phyloP scores from a whole-genome alignment of 768 basidiomycete genomes.

The Cubamyces lactineus region DNA sequence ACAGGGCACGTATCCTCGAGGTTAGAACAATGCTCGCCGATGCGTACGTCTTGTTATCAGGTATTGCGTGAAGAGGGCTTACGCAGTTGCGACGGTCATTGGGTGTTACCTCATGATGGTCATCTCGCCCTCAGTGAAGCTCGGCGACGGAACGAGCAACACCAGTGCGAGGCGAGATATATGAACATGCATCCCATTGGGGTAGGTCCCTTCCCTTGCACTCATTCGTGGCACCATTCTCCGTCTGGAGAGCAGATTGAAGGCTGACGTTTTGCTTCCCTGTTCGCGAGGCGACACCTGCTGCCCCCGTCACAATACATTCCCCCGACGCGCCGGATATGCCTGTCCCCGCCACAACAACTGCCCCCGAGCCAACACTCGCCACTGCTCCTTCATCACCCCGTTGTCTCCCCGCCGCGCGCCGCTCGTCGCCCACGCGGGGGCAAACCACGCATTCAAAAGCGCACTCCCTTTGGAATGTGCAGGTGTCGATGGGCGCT shows the following conservation, averaged over 20 bases:
- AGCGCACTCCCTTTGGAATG: background rate
- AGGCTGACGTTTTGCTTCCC: constrained; percentile 1
- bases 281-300: background rate
- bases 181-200: constrained; percentile 22
- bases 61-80: background rate
- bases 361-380: too few relatives aligned
- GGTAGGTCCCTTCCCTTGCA: constrained; percentile 11
- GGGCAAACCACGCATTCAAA: too few relatives aligned
- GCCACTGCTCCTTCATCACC: too few relatives aligned
- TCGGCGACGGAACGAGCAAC: constrained; percentile 44
- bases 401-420: too few relatives aligned
- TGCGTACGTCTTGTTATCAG: constrained; percentile 49
- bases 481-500: constrained; percentile 11
- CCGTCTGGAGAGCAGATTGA: background rate
- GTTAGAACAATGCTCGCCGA: constrained; percentile 50
- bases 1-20: constrained; percentile 47
- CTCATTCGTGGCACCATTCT: background rate
- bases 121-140: constrained; percentile 43
- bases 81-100: too few relatives aligned
- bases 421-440: too few relatives aligned
- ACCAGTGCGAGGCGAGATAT: constrained; percentile 30
- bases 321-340: too few relatives aligned
- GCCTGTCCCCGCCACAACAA: too few relatives aligned
- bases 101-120: too few relatives aligned
- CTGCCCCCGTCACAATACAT: too few relatives aligned